Conservation (phyloP, 345 rosid genomes). For the Passiflora organensis region DNA sequence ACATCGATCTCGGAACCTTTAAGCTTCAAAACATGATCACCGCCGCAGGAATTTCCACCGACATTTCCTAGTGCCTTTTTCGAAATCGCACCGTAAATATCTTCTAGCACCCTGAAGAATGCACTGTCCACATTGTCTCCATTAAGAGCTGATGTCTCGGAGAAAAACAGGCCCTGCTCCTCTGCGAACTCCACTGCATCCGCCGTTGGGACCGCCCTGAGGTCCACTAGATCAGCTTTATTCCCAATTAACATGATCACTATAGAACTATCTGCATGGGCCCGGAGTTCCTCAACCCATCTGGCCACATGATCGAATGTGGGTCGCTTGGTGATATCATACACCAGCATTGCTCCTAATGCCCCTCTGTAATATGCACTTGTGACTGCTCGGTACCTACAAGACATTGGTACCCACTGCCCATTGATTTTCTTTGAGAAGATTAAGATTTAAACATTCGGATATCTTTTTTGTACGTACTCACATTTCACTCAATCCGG, state of each 20-base stretch:
- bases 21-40: conserved; percentile 26
- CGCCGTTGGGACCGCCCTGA: conserved; percentile 59
- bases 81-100: conserved; percentile 44
- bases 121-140: conserved; percentile 77
- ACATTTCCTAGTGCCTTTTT: conserved; percentile 43
- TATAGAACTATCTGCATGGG: conserved; percentile 72
- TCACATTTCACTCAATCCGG: too few species aligned
- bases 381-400: conserved; percentile 78
- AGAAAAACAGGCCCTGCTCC: conserved; percentile 66
- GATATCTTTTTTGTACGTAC: too few species aligned
- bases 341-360: conserved; percentile 66
- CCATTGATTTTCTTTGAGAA: too few species aligned
- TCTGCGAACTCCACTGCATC: conserved; percentile 79
- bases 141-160: conserved; percentile 72
- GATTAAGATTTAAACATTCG: too few species aligned
- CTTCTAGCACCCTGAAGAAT: conserved; percentile 56
- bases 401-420: neutral
- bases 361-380: conserved; percentile 81
- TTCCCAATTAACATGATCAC: conserved; percentile 74
- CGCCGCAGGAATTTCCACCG: conserved; percentile 23
- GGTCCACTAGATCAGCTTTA: conserved; percentile 63
- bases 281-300: conserved; percentile 27
- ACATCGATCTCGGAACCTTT: conserved; percentile 64
- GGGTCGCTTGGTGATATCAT: conserved; percentile 58
- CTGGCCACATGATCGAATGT: conserved; percentile 42